These are phyloP conservation scores for Oryza meridionalis DNA, from an alignment of 176 grass and related monocot species.

Conservation along the genomic window DNA sequence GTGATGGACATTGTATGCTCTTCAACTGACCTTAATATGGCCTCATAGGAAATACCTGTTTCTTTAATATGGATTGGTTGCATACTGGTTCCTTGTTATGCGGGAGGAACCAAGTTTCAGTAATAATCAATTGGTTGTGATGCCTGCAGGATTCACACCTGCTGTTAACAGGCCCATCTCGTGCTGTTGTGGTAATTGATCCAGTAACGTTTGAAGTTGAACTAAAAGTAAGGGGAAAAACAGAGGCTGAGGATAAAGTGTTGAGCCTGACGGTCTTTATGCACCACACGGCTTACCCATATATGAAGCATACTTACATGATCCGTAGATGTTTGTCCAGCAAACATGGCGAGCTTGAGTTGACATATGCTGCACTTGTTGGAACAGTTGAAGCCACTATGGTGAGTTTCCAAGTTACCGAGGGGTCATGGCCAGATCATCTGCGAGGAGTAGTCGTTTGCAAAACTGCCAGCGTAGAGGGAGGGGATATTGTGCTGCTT, in stretches of 20 bases:
- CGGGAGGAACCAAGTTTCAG: neutral
- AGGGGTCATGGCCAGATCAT: neutral
- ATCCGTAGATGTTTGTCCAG: neutral
- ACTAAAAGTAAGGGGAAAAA: neutral
- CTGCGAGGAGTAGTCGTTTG: neutral
- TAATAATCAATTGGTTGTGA: neutral
- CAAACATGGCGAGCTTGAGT: neutral
- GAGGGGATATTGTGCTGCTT: neutral
- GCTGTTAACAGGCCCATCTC: neutral
- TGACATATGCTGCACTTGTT: neutral
- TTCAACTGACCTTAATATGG: neutral
- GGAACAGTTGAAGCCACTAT: neutral
- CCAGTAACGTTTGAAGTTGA: neutral
- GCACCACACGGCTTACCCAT: neutral
- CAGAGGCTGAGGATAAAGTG: neutral
- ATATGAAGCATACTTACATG: fast-evolving
- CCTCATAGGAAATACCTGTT: neutral
- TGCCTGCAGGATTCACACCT: conserved; percentile 15
- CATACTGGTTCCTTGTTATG: neutral
- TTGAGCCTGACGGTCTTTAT: neutral
- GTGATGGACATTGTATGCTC: neutral
- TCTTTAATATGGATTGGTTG: neutral
- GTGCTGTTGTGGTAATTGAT: neutral
- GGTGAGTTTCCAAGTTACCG: neutral
- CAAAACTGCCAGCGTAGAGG: neutral